Evolutionary conservation across 345 rosid species (phyloP).

Genomic region (Melastoma malabathricum): DNA sequence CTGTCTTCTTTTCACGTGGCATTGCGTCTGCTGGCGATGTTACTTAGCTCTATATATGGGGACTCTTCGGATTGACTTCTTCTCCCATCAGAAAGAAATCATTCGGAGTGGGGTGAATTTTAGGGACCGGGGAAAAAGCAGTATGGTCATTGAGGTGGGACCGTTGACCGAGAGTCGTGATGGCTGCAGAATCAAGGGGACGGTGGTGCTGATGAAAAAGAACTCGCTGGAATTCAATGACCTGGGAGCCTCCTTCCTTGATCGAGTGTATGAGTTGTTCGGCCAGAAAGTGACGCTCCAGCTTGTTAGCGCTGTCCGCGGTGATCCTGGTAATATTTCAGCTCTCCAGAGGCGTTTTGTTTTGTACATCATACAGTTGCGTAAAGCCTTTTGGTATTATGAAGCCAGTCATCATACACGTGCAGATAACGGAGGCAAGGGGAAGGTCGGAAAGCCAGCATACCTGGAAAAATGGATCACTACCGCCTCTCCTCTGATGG

Average conservation of each 20-base stretch:
- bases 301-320: conserved; percentile 3
- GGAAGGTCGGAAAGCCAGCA: conserved; percentile 6
- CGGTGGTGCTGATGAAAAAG: conserved; percentile 7
- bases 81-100: too few species aligned
- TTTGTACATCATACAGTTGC: too few species aligned
- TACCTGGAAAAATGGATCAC: conserved; percentile 10
- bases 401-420: too few species aligned
- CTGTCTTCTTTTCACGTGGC: too few species aligned
- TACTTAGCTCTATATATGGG: too few species aligned
- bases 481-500: background rate
- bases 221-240: conserved; percentile 7
- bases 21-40: too few species aligned
- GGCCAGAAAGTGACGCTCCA: conserved; percentile 3
- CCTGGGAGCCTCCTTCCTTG: conserved; percentile 6
- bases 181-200: background rate
- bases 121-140: too few species aligned
- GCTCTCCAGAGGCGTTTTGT: too few species aligned
- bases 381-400: too few species aligned
- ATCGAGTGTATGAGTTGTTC: conserved; percentile 3
- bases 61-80: too few species aligned
- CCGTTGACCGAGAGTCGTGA: background rate
- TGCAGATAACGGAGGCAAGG: conserved; percentile 4
- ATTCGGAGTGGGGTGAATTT: too few species aligned
- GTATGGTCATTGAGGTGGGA: too few species aligned
- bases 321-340: conserved; percentile 1